Evolutionary conservation across 306 rosid species (phyloP).

Genomic region (Delonix regia): DNA sequence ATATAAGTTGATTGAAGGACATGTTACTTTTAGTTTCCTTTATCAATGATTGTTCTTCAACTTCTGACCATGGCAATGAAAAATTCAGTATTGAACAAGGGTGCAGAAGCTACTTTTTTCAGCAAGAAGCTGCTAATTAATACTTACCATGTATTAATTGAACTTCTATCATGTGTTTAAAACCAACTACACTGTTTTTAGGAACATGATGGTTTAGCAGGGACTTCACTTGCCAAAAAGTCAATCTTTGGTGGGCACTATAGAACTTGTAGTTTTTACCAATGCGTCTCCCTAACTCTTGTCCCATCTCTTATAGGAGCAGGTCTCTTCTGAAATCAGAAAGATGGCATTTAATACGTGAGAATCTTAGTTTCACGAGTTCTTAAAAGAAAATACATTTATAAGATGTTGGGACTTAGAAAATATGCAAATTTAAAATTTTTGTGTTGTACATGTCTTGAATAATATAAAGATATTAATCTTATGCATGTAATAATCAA

Average conservation of each 20-base stretch:
- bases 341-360: background rate
- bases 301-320: background rate
- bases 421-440: background rate
- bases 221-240: slow-evolving; percentile 4
- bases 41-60: slow-evolving; percentile 4
- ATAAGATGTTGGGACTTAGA: background rate
- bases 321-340: background rate
- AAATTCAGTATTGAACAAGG: background rate
- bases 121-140: background rate
- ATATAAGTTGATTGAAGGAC: slow-evolving; percentile 1
- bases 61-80: background rate
- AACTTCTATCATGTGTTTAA: slow-evolving; percentile 19
- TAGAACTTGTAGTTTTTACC: slow-evolving; percentile 15
- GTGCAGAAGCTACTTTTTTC: slow-evolving; percentile 7
- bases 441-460: background rate
- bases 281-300: slow-evolving; percentile 1
- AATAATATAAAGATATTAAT: background rate
- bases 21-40: slow-evolving; percentile 22
- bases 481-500: background rate
- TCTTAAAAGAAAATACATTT: background rate
- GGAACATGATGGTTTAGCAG: slow-evolving; percentile 16
- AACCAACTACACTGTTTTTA: background rate
- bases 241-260: background rate
- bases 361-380: background rate
- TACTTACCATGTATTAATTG: background rate